phyloP scores from a whole-genome alignment of 2,329 filamentous ascomycete genomes.

The Epicoccum sorghinum region DNA sequence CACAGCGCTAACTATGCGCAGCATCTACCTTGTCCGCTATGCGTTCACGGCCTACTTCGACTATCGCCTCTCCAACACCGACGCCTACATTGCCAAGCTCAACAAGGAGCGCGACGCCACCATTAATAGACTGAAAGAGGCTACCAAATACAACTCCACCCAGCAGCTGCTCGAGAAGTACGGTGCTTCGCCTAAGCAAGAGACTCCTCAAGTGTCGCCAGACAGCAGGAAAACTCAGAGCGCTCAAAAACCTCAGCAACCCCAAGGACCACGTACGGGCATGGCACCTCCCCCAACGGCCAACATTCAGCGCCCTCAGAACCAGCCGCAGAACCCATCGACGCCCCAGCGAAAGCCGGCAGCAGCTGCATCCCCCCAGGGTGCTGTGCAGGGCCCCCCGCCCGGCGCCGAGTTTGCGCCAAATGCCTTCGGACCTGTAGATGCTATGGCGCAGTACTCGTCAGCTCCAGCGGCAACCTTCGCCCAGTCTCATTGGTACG shows the following conservation, averaged over 20 bases:
- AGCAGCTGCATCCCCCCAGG: slow-evolving; percentile 26
- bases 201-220: slow-evolving; percentile 48
- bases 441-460: slow-evolving; percentile 39
- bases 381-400: slow-evolving; percentile 23
- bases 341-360: slow-evolving; percentile 33
- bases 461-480: slow-evolving; percentile 45
- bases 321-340: slow-evolving; percentile 35
- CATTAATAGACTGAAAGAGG: slow-evolving; percentile 92
- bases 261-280: slow-evolving; percentile 55
- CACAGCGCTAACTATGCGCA: slow-evolving; percentile 47
- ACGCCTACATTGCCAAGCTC: slow-evolving; percentile 72
- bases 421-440: slow-evolving; percentile 63
- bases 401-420: slow-evolving; percentile 72
- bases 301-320: slow-evolving; percentile 60
- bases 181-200: slow-evolving; percentile 62
- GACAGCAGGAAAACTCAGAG: slow-evolving; percentile 40
- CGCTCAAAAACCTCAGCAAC: slow-evolving; percentile 33
- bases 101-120: slow-evolving; percentile 82
- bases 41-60: slow-evolving; percentile 74
- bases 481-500: slow-evolving; percentile 80
- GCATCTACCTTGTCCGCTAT: slow-evolving; percentile 79
- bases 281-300: slow-evolving; percentile 68
- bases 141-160: slow-evolving; percentile 95
- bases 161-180: slow-evolving; percentile 94
- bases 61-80: slow-evolving; percentile 75